Evolutionary conservation across 108 stramenopile genomes (phyloP).

Genomic region (Phaeodactylum tricornutum): DNA sequence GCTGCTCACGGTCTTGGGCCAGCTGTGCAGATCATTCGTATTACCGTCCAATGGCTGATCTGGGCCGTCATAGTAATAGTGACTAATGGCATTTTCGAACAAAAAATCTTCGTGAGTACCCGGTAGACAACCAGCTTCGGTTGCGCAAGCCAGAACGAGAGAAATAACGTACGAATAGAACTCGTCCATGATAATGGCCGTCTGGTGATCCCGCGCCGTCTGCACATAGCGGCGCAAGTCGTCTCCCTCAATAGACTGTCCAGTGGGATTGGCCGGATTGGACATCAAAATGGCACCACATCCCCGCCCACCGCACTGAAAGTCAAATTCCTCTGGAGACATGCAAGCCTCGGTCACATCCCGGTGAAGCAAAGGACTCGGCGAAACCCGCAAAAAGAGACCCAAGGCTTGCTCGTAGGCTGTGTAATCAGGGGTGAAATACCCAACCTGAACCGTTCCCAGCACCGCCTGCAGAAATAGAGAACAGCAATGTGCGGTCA

Average conservation of each 20-base stretch:
- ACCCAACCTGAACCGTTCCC: conserved; percentile 27
- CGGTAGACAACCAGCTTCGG: no score
- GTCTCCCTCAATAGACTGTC: conserved; percentile 24
- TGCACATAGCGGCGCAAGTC: conserved; percentile 17
- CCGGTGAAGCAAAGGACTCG: conserved; percentile 24
- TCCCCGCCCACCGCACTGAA: conserved; percentile 24
- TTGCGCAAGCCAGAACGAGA: no score
- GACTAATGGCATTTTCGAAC: no score
- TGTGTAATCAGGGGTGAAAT: conserved; percentile 39
- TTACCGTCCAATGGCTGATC: no score
- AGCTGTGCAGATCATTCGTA: conserved; percentile 30
- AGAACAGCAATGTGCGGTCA: no score
- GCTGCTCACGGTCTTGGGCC: conserved; percentile 40
- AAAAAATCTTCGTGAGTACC: no score
- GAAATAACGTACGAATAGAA: conserved; percentile 39
- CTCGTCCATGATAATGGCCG: conserved; percentile 31
- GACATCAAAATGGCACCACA: conserved; percentile 22
- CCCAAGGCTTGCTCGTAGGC: conserved; percentile 35
- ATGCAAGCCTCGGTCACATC: conserved; percentile 22
- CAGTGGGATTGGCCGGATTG: conserved; percentile 31
- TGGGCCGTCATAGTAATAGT: conserved; percentile 42
- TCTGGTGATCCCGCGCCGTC: conserved; percentile 13
- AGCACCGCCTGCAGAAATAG: no score
- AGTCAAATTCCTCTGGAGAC: conserved; percentile 26
- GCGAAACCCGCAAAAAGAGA: conserved; percentile 27